Conservation (phyloP, 2,329 filamentous ascomycete species). For the Phialemoniopsis sp. region DNA sequence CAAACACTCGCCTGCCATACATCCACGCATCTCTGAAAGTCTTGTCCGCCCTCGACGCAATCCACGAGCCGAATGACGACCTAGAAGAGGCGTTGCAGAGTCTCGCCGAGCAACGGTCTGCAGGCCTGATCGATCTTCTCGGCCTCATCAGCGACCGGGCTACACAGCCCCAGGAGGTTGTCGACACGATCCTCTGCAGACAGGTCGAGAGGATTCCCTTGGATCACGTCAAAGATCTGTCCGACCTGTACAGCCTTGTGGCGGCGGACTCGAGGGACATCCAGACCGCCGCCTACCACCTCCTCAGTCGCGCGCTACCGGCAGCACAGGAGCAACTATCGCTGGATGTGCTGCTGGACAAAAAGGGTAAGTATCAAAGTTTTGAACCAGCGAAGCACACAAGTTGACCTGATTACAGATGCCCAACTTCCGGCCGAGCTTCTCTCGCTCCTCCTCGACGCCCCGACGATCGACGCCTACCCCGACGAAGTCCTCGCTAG, state of each 20-base stretch:
- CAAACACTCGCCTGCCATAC: constrained; percentile 52
- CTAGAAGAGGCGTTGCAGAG: constrained; percentile 69
- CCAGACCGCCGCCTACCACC: constrained; percentile 74
- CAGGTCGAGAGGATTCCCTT: constrained; percentile 62
- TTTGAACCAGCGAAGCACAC: not conserved
- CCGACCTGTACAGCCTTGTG: constrained; percentile 70
- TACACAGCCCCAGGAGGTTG: constrained; percentile 67
- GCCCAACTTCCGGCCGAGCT: constrained; percentile 80
- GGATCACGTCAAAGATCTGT: constrained; percentile 57
- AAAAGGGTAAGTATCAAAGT: constrained; percentile 40
- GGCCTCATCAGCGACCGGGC: constrained; percentile 39
- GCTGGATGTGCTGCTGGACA: constrained; percentile 69
- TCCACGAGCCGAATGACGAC: constrained; percentile 81
- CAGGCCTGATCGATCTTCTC: constrained; percentile 60
- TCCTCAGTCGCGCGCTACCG: constrained; percentile 79
- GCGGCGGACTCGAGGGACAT: constrained; percentile 71
- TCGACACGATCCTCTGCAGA: constrained; percentile 70
- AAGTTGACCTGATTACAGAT: constrained; percentile 23
- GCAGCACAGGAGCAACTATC: constrained; percentile 76
- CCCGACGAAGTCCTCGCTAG: constrained; percentile 61
- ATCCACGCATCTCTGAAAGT: constrained; percentile 72
- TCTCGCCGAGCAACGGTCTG: constrained; percentile 49
- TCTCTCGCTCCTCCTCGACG: constrained; percentile 75
- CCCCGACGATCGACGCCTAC: constrained; percentile 66
- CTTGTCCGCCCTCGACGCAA: constrained; percentile 54